Evolutionary conservation across 2,329 filamentous ascomycete species (phyloP).

Genomic region (Diplocarpon rosae): DNA sequence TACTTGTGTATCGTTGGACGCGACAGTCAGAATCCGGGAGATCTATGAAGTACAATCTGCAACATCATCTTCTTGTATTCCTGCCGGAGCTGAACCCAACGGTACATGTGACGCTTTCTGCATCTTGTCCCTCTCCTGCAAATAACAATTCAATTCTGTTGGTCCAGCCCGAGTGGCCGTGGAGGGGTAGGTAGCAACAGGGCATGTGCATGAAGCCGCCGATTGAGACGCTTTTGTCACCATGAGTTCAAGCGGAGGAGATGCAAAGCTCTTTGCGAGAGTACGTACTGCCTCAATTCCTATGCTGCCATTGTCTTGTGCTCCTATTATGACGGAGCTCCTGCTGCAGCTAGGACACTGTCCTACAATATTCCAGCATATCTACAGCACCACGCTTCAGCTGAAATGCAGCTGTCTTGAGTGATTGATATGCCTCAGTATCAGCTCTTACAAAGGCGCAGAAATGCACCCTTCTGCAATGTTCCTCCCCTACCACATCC

Average conservation of each 20-base stretch:
- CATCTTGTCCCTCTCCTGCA: slow-evolving; percentile 16
- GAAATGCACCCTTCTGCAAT: slow-evolving; percentile 10
- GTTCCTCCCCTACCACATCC: slow-evolving; percentile 26
- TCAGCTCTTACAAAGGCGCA: slow-evolving; percentile 1
- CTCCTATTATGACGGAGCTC: not conserved
- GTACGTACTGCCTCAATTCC: slow-evolving; percentile 44
- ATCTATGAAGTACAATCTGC: slow-evolving; percentile 19
- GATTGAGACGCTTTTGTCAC: slow-evolving; percentile 11
- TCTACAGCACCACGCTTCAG: not conserved
- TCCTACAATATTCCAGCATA: not conserved
- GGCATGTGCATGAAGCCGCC: slow-evolving; percentile 2
- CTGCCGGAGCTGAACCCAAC: slow-evolving; percentile 18
- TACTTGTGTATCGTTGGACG: not conserved
- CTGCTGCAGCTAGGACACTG: not conserved
- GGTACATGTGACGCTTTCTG: slow-evolving; percentile 18
- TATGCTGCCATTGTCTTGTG: slow-evolving; percentile 6
- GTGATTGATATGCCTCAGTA: slow-evolving; percentile 1
- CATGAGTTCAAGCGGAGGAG: slow-evolving; percentile 55
- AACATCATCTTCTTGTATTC: slow-evolving; percentile 7
- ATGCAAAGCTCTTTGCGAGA: slow-evolving; percentile 98
- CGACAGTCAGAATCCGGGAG: no score
- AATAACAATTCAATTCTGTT: slow-evolving; percentile 20
- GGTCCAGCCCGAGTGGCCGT: slow-evolving; percentile 15
- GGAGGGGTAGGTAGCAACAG: slow-evolving; percentile 22
- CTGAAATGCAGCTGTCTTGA: not conserved